Base-by-base conservation (phyloP, 176 grass and related monocot species). In the Chrysopogon serrulatus region DNA sequence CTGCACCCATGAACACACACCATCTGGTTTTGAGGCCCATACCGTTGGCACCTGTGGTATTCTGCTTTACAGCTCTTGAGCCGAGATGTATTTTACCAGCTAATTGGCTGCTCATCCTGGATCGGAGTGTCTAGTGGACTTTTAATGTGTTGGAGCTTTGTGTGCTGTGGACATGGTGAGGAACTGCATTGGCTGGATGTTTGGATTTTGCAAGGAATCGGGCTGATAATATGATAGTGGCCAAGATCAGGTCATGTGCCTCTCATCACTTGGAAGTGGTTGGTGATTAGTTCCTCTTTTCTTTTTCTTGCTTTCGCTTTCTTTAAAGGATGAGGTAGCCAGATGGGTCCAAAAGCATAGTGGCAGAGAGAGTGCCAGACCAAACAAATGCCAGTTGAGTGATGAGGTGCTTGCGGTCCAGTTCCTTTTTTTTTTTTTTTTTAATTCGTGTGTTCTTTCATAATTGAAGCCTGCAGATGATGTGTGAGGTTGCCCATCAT, bases 31-130 rank as follows among this genome's bases (percentile, higher is more conserved):
- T n/a, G 21, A 78, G 27, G 36, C n/a, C 37, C 32, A 90, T 78
- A 90, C 79, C 15, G 79, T 90, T 90, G 88, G 88, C 88, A 65
- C 66, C 73, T 82, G 73, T 71, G 73, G 83, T 90, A 86, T 90
- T 90, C 73, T 60, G 66, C 73, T 73, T 66, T 71, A 86, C 79
- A 45, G 68, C 54, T 36, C 62, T 70, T 65, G 8, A 72, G 17
- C 78, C 11, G 11, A 10, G 18, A 9, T 64, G 15, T 77, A 81
- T 72, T 82, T 72, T 56, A 82, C 65, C 32, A 72, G 4, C 64
- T 77, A 47, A 24, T 41, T 48, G 16, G 24, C 19, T 85, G 56
- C 69, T 86, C 42, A 77, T 64, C 65, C 56, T 60, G 56, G 56
- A 60, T 3, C 24, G 56, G n/a, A 60, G 56, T 60, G 56, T 60